Conservation (phyloP, 495 filamentous ascomycete genomes). For the Xylaria acuta region DNA sequence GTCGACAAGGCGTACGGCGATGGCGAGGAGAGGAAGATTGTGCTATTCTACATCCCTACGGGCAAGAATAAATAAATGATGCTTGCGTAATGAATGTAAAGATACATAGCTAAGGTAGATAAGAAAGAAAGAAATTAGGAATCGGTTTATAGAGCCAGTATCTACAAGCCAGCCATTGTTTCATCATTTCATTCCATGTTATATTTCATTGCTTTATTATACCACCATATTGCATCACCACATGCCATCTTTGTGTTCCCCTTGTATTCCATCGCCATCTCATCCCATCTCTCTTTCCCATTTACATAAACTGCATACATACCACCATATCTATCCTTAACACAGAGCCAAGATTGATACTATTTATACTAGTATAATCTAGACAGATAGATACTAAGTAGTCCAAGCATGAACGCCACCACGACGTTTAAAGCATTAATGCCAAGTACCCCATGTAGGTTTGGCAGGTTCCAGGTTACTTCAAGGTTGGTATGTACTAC, state of each 20-base stretch:
- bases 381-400: background rate
- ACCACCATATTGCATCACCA: background rate
- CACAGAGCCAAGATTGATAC: background rate
- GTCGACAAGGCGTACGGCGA: constrained; percentile 67
- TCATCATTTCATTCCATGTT: background rate
- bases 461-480: background rate
- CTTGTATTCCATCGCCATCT: background rate
- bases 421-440: background rate
- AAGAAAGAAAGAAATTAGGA: background rate
- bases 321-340: background rate
- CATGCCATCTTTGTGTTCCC: background rate
- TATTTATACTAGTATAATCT: background rate
- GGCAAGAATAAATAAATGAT: constrained; percentile 59
- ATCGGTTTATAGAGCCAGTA: background rate
- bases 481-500: background rate
- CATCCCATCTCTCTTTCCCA: background rate
- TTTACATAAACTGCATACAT: background rate
- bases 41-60: constrained; percentile 81
- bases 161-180: background rate
- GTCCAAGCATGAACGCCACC: background rate
- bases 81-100: background rate
- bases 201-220: background rate
- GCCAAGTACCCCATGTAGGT: constrained; percentile 1
- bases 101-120: constrained; percentile 1
- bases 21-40: constrained; percentile 62